Evolutionary conservation across 1,139 yeast genomes (phyloP), one percentile per base, ranked within the genome.

Genomic region (Neolecta irregularis): DNA sequence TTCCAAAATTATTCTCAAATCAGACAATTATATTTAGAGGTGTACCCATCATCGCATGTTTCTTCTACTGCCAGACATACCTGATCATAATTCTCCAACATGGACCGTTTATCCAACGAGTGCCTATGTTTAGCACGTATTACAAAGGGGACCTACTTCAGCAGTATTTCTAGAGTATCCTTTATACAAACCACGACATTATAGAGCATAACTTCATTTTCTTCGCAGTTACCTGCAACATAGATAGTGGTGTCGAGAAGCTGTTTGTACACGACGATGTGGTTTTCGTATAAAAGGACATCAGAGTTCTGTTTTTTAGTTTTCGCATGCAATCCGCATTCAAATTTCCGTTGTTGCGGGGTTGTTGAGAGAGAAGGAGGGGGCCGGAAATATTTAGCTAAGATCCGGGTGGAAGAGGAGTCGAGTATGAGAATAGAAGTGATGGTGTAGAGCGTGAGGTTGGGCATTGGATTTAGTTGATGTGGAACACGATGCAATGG

Each of bases 51-150:
- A 54, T 88, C 98, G 39, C 88, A 65, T 17, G 92, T 69, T 58
- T 88, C 98, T 55, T 88, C 98, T 33, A 85, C 68, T 6, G 92
- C 81, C 54, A 88, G 67, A 34, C 80, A 65, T 34, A 83, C 75
- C 63, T 80, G 64, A 56, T 88, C 99, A 53, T 76, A 88, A 54
- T 77, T 72, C 46, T 80, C 93, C 49, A 76, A 67, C 33, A 88
- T 60, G 2, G 88, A 69, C 44, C 73, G 66, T 56, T 76, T 79
- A 56, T 88, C 96, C 45, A 85, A 23, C 6, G 24, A 21, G 26
- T 26, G 15, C 39, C 17, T 18, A 8, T 3, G 17, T 7, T n/a
- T 16, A 34, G 29, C 13, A 22, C 15, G 21, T 12, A 26, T 5
- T n/a, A 37, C 12, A 11, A 15, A 16, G 6, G 22, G 13, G 6